These are phyloP conservation scores for Malus orientalis DNA, from an alignment of 306 rosid genomes.

Conservation along the genomic window DNA sequence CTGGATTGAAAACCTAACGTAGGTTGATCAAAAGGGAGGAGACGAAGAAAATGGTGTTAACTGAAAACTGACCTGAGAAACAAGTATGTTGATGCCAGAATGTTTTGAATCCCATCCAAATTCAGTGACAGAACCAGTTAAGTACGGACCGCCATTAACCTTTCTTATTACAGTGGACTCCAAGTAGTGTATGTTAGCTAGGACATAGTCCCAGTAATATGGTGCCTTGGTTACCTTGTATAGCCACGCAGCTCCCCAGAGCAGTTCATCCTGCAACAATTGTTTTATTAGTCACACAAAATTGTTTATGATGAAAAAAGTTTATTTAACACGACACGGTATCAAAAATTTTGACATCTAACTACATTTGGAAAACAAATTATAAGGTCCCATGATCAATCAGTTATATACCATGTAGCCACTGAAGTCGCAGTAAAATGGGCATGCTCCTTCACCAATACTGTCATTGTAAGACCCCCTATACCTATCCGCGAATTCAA, in stretches of 20 bases:
- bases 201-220: not conserved
- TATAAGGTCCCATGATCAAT: not conserved
- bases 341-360: not conserved
- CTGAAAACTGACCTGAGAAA: not conserved
- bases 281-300: not conserved
- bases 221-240: not conserved
- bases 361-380: not conserved
- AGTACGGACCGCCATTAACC: not conserved
- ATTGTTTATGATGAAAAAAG: not conserved
- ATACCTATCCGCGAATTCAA: not conserved
- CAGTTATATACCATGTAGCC: not conserved
- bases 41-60: not conserved
- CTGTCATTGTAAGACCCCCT: not conserved
- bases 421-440: not conserved
- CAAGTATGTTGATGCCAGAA: not conserved
- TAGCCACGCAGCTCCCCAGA: not conserved
- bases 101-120: not conserved
- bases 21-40: not conserved
- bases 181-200: not conserved
- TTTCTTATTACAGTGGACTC: not conserved
- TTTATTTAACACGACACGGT: not conserved
- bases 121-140: not conserved
- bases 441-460: not conserved
- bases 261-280: not conserved
- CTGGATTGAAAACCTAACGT: not conserved